Conservation (phyloP, 306 rosid species). For the Cicer cuneatum region DNA sequence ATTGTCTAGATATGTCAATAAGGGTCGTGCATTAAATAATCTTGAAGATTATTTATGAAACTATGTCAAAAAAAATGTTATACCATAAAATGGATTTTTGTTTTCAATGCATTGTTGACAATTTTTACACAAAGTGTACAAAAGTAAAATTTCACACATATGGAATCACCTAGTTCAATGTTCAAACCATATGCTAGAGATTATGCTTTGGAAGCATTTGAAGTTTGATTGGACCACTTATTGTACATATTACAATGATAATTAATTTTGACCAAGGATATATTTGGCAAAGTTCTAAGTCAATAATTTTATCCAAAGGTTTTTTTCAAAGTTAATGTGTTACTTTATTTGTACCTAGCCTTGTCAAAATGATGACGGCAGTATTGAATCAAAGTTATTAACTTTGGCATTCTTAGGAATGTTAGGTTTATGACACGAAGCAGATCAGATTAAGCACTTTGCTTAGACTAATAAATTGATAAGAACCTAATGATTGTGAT, state of each 20-base stretch:
- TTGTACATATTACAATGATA: conserved; percentile 5
- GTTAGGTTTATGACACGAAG: conserved; percentile 49
- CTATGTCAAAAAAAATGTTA: conserved; percentile 22
- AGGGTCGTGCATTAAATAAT: conserved; percentile 30
- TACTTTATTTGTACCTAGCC: conserved; percentile 7
- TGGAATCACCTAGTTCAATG: conserved; percentile 1
- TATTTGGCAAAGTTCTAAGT: conserved; percentile 23
- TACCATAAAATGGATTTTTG: conserved; percentile 25
- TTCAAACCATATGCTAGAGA: conserved; percentile 20
- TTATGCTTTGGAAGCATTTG: conserved; percentile 37
- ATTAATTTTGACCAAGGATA: conserved; percentile 8
- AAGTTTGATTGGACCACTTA: conserved; percentile 5
- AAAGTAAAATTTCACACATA: conserved; percentile 22
- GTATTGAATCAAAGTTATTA: conserved; percentile 8
- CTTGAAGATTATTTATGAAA: conserved; percentile 23
- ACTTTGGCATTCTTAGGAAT: not conserved
- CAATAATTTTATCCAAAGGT: conserved; percentile 43
- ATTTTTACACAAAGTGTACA: conserved; percentile 32
- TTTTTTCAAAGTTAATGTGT: conserved; percentile 28
- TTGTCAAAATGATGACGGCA: conserved; percentile 45
- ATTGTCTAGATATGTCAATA: conserved; percentile 39
- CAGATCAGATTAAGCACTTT: conserved; percentile 42
- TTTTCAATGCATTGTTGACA: conserved; percentile 26
- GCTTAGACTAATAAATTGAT: not conserved
- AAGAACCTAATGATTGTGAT: conserved; percentile 25